These are phyloP conservation scores for Aspergillus baeticus DNA, from an alignment of 495 filamentous ascomycete species.

Conservation along the genomic window DNA sequence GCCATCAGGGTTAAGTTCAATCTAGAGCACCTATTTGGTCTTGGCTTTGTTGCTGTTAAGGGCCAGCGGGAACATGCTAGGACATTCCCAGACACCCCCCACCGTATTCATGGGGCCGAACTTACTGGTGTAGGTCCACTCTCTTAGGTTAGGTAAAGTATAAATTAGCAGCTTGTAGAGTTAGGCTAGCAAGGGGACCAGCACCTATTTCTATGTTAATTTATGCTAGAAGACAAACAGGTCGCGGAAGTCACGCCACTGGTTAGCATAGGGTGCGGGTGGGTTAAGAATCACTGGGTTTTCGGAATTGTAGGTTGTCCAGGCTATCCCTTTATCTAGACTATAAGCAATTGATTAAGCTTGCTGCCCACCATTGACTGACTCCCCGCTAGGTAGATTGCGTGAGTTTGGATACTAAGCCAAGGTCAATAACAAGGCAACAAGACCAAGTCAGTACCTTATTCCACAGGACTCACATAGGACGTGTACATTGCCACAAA, in stretches of 20 bases:
- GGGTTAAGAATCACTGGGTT: slow-evolving; percentile 52
- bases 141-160: slow-evolving; percentile 48
- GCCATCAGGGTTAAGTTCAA: slow-evolving; percentile 57
- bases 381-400: slow-evolving; percentile 25
- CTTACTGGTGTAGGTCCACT: slow-evolving; percentile 54
- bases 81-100: slow-evolving; percentile 58
- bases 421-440: not conserved
- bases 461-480: slow-evolving; percentile 17
- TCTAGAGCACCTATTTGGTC: slow-evolving; percentile 47
- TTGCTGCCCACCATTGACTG: slow-evolving; percentile 36
- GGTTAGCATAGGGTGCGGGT: slow-evolving; percentile 26
- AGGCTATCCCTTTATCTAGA: slow-evolving; percentile 51
- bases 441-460: slow-evolving; percentile 13
- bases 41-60: slow-evolving; percentile 25
- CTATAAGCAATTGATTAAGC: slow-evolving; percentile 58
- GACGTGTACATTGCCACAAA: slow-evolving; percentile 59
- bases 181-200: slow-evolving; percentile 44
- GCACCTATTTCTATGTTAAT: slow-evolving; percentile 45
- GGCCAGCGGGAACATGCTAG: slow-evolving; percentile 43
- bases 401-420: slow-evolving; percentile 19
- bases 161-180: slow-evolving; percentile 52
- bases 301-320: slow-evolving; percentile 41
- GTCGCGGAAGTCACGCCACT: slow-evolving; percentile 52
- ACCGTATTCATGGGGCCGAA: slow-evolving; percentile 51
- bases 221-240: slow-evolving; percentile 55